phyloP scores from a whole-genome alignment of 2,329 filamentous ascomycete species.

The Stagonosporopsis cucurbitacearum region DNA sequence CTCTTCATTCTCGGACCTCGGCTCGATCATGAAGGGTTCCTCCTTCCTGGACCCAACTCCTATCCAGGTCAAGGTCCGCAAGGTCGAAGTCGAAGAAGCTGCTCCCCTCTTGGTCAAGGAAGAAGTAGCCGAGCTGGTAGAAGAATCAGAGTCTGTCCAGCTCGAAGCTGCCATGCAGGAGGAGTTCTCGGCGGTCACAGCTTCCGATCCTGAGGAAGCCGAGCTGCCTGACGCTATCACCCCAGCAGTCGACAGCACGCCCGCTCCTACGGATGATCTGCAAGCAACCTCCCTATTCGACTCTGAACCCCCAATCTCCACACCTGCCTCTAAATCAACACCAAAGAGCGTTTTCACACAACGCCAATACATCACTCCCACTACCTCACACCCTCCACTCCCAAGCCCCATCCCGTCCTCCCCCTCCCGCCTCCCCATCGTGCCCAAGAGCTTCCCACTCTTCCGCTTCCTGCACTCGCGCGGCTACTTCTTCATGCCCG shows the following conservation, averaged over 20 bases:
- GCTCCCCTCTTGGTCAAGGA: conserved; percentile 7
- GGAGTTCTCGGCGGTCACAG: conserved; percentile 7
- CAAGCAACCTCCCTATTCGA: conserved; percentile 37
- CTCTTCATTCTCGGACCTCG: conserved; percentile 20
- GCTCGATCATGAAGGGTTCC: conserved; percentile 37
- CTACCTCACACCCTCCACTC: conserved; percentile 53
- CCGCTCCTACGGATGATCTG: background rate
- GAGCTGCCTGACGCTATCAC: conserved; percentile 1
- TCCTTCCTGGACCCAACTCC: conserved; percentile 22
- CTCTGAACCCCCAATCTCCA: conserved; percentile 15
- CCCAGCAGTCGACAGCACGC: background rate
- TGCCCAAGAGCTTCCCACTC: conserved; percentile 67
- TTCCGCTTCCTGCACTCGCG: conserved; percentile 79
- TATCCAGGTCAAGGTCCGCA: conserved; percentile 4
- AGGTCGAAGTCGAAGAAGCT: conserved; percentile 3
- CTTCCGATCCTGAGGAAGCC: conserved; percentile 2
- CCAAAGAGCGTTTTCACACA: conserved; percentile 27
- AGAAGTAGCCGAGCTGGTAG: background rate
- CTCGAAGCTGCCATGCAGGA: conserved; percentile 11
- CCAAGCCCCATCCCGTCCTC: conserved; percentile 21
- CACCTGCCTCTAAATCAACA: conserved; percentile 15
- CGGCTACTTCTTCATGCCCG: conserved; percentile 88
- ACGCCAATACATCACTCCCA: conserved; percentile 52
- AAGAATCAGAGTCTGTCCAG: conserved; percentile 1
- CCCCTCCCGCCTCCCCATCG: conserved; percentile 42